Percentiles rank a stretch among this genome's conserved stretches.
Evolutionary conservation across 2,329 filamentous ascomycete genomes (phyloP).

Genomic region (Bipolaris gigantea): DNA sequence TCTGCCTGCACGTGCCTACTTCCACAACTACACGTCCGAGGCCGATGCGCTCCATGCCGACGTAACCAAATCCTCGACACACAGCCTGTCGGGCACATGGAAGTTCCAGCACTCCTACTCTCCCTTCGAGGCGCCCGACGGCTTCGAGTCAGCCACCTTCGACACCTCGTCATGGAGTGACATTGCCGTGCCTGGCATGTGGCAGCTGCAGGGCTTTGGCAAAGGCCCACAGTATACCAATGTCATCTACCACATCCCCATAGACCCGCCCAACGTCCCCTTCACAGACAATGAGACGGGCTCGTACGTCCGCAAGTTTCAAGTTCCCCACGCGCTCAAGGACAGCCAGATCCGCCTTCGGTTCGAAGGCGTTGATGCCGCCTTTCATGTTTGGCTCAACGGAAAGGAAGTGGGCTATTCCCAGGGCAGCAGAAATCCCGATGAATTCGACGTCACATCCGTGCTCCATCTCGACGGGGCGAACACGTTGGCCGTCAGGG

Average conservation of each 20-base stretch:
- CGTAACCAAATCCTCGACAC: conserved; percentile 35
- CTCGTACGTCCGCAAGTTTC: conserved; percentile 61
- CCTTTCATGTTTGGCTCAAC: conserved; percentile 71
- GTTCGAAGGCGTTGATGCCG: conserved; percentile 73
- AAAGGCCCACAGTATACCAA: conserved; percentile 69
- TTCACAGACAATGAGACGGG: conserved; percentile 65
- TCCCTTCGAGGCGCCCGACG: conserved; percentile 41
- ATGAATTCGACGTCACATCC: conserved; percentile 68
- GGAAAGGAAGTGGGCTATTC: conserved; percentile 66
- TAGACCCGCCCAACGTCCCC: conserved; percentile 64
- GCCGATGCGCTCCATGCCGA: conserved; percentile 53
- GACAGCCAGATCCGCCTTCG: conserved; percentile 62
- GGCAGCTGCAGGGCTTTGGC: conserved; percentile 71
- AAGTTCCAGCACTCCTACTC: conserved; percentile 45
- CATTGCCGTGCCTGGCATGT: conserved; percentile 66
- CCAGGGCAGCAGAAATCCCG: conserved; percentile 68
- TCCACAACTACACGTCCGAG: conserved; percentile 56
- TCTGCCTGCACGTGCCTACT: conserved; percentile 59
- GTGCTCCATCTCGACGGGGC: conserved; percentile 50
- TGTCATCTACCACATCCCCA: conserved; percentile 66
- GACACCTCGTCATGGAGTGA: conserved; percentile 52
- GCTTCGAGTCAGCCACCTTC: conserved; percentile 38
- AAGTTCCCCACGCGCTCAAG: conserved; percentile 55
- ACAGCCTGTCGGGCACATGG: conserved; percentile 44
- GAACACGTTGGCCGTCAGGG: conserved; percentile 64